These are phyloP conservation scores for Hypholoma sublateritium DNA, from an alignment of 768 basidiomycete genomes.

Conservation along the genomic window DNA sequence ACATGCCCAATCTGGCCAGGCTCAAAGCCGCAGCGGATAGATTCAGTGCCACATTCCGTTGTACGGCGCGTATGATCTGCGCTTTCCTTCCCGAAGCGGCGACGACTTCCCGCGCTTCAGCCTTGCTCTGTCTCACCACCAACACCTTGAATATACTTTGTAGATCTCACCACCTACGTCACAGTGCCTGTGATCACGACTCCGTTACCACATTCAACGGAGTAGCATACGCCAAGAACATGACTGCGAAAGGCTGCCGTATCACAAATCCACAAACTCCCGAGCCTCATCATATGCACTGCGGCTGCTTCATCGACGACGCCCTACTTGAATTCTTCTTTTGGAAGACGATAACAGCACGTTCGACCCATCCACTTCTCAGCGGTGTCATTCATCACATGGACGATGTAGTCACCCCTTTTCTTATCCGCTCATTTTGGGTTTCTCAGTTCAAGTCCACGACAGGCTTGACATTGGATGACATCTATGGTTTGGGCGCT, in stretches of 20 bases:
- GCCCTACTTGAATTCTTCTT: background rate
- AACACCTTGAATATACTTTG: too few relatives aligned
- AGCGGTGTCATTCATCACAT: background rate
- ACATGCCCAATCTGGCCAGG: too few relatives aligned
- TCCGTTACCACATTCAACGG: background rate
- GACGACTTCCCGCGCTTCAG: too few relatives aligned
- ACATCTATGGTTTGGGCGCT: background rate
- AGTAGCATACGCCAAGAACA: background rate
- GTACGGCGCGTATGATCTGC: too few relatives aligned
- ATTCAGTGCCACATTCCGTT: too few relatives aligned
- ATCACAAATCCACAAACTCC: background rate
- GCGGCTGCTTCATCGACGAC: slow-evolving; percentile 2
- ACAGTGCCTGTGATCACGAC: too few relatives aligned
- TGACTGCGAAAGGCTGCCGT: background rate
- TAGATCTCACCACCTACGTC: too few relatives aligned
- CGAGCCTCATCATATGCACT: background rate
- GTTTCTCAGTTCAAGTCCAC: background rate
- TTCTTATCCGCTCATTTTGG: background rate
- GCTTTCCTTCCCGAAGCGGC: too few relatives aligned
- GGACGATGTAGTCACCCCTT: background rate
- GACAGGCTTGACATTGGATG: background rate
- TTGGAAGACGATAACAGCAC: background rate
- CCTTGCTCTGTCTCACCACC: too few relatives aligned
- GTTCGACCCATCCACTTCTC: background rate
- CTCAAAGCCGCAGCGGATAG: too few relatives aligned